Evolutionary conservation across 805 yeast genomes (phyloP), one percentile per base, ranked within the genome.

Genomic region (Maudiozyma bulderi): DNA sequence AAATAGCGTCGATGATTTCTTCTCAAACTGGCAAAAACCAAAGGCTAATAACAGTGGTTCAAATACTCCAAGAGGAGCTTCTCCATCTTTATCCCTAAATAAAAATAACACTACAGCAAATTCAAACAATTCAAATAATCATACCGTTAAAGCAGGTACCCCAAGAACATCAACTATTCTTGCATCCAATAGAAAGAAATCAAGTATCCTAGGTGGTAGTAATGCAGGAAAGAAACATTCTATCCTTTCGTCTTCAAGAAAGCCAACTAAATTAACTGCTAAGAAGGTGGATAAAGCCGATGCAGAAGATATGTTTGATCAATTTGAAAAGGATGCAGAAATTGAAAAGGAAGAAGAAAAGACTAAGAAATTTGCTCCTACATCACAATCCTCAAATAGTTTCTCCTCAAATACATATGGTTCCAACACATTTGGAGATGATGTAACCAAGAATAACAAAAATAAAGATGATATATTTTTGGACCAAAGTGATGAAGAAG

Each of bases 11-110:
- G 96, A 89, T 66, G 96, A 88, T 67, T 93, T 93, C 66, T 93
- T 93, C 69, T 77, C 93, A 47, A 83, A 81, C 62, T 90, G 96
- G 93, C 87, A 86, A 50, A 87, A 87, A 61, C 88, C 95, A n/a
- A 68, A 72, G 42, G 67, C 34, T 11, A 50, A 63, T 55, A 48
- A 66, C 56, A 42, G 69, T 30, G 37, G 30, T 14, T 3, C 33
- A 8, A 30, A 7, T 9, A 14, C 49, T 30, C 45, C 49, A 47
- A 46, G 35, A 26, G 28, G 33, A 10, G 32, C 45, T 9, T n/a
- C 43, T n/a, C 32, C 15, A 30, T 28, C 33, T 40, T 37, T 33
- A 37, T 15, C 41, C 6, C 7, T 47, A 7, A 37, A 45, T 8
- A 39, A 31, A 8, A 43, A 39, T 9, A n/a, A 31, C 20, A 40